Evolutionary conservation across 164 flowering plant genomes (phyloP).

Genomic region (Euptelea pleiosperma): DNA sequence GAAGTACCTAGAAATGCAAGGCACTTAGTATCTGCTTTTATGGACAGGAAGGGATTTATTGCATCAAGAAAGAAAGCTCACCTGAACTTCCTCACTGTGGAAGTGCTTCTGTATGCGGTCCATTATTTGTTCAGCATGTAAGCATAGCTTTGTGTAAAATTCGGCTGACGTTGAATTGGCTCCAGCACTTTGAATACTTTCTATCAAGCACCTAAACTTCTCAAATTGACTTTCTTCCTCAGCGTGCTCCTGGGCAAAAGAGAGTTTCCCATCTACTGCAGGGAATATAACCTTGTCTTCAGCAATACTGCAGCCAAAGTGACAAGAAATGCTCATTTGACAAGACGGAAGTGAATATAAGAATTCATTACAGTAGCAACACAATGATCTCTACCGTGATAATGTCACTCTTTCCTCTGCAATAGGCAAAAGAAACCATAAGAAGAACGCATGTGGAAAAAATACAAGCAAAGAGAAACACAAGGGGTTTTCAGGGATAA

Average conservation of each 20-base stretch:
- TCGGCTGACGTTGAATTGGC: constrained; percentile 63
- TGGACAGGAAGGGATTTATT: background rate
- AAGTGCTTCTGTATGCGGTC: constrained; percentile 76
- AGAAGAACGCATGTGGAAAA: background rate
- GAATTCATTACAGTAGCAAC: background rate
- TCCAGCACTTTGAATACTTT: constrained; percentile 73
- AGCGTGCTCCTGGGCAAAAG: constrained; percentile 83
- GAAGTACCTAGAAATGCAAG: constrained; percentile 62
- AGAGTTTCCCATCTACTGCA: constrained; percentile 80
- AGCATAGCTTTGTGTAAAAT: constrained; percentile 63
- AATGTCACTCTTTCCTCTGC: background rate
- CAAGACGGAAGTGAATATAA: background rate
- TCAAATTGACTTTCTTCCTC: constrained; percentile 85
- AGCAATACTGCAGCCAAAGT: constrained; percentile 74
- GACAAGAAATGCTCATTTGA: constrained; percentile 5
- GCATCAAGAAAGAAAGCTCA: constrained; percentile 20
- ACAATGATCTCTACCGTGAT: no score
- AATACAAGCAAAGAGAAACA: background rate
- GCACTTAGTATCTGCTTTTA: constrained; percentile 6
- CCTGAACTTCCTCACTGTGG: constrained; percentile 82
- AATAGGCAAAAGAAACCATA: constrained; percentile 1
- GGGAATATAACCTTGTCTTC: constrained; percentile 96
- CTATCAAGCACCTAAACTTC: constrained; percentile 74
- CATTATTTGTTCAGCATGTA: constrained; percentile 84
- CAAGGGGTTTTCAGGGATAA: no score